Evolutionary conservation across 1,284 basidiomycete species (phyloP), one percentile per base, ranked within the genome.

Genomic region (Singerocomus rubriflavus): DNA sequence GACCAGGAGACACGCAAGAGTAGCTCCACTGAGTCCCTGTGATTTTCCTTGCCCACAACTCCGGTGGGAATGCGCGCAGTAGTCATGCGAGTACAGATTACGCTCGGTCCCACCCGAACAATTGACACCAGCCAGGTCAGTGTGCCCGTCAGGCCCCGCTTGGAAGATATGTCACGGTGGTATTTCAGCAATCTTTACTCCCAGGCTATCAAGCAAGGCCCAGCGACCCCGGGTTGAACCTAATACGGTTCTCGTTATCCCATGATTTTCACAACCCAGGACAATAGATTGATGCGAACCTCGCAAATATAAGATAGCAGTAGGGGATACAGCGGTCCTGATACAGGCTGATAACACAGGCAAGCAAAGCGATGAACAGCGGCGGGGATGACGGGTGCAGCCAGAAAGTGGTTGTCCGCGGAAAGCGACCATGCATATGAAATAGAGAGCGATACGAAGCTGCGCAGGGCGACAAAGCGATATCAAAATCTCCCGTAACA

Each of bases 311-410:
- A 59, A 44, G 50, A 52, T 58, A 52, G 41, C 32, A 54, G 43
- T 34, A 26, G 46, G 51, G 41, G 41, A 55, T 66, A 63, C 57
- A 61, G 51, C 57, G 60, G 53, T 52, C 49, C 45, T 50, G 58
- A 56, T 62, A 65, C 60, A 55, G 50, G 48, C 34, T 55, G 56
- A 55, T 63, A 55, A 44, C 56, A 54, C 55, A 52, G 52, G 43
- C 53, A 53, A 48, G 34, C 36, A 55, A 55, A 51, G 56, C 51
- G 40, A 53, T 50, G 48, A 46, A 48, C 35, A 53, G 36, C 46
- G 51, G 52, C 42, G 32, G 29, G 34, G 50, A 38, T 34, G 47
- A 51, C 42, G 27, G 41, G 53, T 61, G 53, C 54, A 33, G 35
- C 44, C 34, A 45, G 27, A 50, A 45, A 43, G 26, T 45, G 33